phyloP scores from a whole-genome alignment of 805 yeast species.

The Saccharomycopsis schoenii region DNA sequence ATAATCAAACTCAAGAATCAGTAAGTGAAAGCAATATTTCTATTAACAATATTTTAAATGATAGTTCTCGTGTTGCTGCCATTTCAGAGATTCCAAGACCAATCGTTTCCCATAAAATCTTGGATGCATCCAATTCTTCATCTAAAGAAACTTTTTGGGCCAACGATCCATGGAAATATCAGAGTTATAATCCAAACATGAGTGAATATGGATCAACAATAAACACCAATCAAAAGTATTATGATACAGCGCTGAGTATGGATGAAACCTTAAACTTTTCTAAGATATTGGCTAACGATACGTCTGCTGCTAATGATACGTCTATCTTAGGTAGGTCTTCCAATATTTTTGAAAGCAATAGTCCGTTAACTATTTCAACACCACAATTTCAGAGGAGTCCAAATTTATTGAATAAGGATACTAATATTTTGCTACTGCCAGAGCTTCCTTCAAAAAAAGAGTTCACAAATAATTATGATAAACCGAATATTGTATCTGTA shows the following conservation, averaged over 20 bases:
- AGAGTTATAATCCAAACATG: background rate
- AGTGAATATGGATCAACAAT: background rate
- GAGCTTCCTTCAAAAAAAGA: background rate
- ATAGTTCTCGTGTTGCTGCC: background rate
- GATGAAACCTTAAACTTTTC: background rate
- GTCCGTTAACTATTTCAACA: background rate
- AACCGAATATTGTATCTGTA: background rate
- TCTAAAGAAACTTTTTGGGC: background rate
- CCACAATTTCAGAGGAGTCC: background rate
- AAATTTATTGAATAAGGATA: too few relatives aligned
- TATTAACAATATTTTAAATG: background rate
- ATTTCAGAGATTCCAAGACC: background rate
- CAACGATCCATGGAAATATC: background rate
- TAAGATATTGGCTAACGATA: background rate
- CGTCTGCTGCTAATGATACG: background rate
- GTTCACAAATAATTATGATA: too few relatives aligned
- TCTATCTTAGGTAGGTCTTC: background rate
- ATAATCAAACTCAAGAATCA: background rate
- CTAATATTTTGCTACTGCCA: background rate
- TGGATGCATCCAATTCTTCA: background rate
- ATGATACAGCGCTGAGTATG: background rate
- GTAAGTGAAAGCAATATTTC: background rate
- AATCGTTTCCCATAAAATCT: background rate
- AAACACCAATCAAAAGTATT: background rate
- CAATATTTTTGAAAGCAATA: background rate